Evolutionary conservation across 352 stramenopile genomes (phyloP).

Genomic region (Globisporangium mamillatum): DNA sequence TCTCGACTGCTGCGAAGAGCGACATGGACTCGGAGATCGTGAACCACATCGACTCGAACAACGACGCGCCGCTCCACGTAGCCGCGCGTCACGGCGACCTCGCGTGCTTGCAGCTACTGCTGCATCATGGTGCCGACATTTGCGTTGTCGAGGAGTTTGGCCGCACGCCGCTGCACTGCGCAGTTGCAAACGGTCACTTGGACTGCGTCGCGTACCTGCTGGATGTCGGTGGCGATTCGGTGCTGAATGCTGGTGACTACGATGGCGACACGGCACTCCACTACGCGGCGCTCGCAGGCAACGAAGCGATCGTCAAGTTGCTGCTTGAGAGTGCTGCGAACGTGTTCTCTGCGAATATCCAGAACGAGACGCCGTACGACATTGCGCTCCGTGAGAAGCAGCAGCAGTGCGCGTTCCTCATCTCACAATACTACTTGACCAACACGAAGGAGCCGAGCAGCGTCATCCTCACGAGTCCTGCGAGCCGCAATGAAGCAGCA

Average conservation of each 20-base stretch:
- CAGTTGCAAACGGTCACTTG: conserved; percentile 49
- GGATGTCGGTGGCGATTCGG: conserved; percentile 79
- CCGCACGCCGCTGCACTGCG: conserved; percentile 76
- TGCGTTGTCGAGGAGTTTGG: conserved; percentile 82
- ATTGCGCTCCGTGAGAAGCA: conserved; percentile 55
- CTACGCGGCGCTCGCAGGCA: conserved; percentile 61
- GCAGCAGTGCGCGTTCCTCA: conserved; percentile 43
- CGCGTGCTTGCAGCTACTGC: conserved; percentile 62
- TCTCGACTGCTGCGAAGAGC: conserved; percentile 75
- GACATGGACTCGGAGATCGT: conserved; percentile 87
- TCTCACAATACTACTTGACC: conserved; percentile 53
- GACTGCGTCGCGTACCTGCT: conserved; percentile 81
- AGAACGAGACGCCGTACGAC: conserved; percentile 65
- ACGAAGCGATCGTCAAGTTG: conserved; percentile 63
- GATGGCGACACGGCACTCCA: conserved; percentile 78
- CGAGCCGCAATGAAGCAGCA: conserved; percentile 41
- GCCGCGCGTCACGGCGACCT: conserved; percentile 68
- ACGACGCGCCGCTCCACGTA: conserved; percentile 79
- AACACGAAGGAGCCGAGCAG: conserved; percentile 25
- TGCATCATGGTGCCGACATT: conserved; percentile 80
- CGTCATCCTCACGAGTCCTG: conserved; percentile 14
- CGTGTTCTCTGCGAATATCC: conserved; percentile 54
- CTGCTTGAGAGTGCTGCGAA: conserved; percentile 76
- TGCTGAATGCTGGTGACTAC: conserved; percentile 74
- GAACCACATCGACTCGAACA: conserved; percentile 82